Base-by-base conservation (phyloP, 768 basidiomycete species). In the Phanerodontia chrysosporium region DNA sequence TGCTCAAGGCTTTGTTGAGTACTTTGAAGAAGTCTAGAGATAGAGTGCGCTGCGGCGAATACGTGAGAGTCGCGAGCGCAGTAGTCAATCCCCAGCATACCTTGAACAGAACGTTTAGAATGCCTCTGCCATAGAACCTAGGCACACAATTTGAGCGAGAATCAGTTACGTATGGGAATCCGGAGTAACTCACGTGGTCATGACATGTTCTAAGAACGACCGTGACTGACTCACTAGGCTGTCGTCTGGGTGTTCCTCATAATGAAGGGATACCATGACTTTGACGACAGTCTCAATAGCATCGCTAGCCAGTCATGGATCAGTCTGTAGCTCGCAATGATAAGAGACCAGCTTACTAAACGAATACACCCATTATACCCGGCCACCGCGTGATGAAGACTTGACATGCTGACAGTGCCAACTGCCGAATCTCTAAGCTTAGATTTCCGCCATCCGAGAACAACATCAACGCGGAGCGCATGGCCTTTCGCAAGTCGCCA, bases 381-480 rank as follows among this genome's bases (percentile, higher is more conserved):
- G 82, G 78, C 74, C 83, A 88, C 61, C 79, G 74, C 62, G 82
- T 85, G 59, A 89, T 79, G 60, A 84, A 86, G 3, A 83, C 80
- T 58, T 86, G 85, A 21, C 79, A 76, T 9, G 80, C 77, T 2
- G 86, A 83, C 46, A 92, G 68, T 18, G 83, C 78, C 8, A 90
- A 72, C 61, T 88, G 86, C 8, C 86, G 83, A 28, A 88, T 64
- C 64, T 91, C 89, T 53, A 87, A 84, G 65, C 81, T 85, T 51
- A 86, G 55, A 28, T 42, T 22, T 22, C 36, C 70, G 39, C 86
- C 80, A 44, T 75, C 71, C 3, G 80, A 69, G 39, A 86, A 64
- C 9, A 85, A 65, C 29, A 82, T 83, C 52, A 86, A 70, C 1
- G 79, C 74, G 22, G 78, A 76, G 29, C 76, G 67, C 14, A 87